Conservation (phyloP, 2,329 filamentous ascomycete species). For the Grosmannia huntii region DNA sequence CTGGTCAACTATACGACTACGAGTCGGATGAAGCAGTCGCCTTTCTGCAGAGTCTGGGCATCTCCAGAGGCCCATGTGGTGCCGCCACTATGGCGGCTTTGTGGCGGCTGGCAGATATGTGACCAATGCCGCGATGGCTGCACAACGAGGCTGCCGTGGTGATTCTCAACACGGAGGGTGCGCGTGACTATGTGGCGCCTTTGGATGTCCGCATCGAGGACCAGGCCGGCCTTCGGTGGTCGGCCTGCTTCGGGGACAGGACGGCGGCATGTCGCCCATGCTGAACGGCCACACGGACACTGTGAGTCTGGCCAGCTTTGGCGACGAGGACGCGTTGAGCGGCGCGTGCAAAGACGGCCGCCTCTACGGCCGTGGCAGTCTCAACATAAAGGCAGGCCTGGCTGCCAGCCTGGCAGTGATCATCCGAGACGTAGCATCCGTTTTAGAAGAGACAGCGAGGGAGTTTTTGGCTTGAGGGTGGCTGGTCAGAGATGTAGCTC, state of each 20-base stretch:
- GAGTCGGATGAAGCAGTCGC: slow-evolving; percentile 48
- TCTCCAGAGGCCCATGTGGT: slow-evolving; percentile 20
- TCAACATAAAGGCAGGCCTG: neutral
- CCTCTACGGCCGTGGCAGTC: neutral
- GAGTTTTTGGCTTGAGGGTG: too few species aligned
- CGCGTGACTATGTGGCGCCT: slow-evolving; percentile 6
- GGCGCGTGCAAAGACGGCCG: neutral
- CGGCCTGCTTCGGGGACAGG: neutral
- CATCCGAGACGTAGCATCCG: too few species aligned
- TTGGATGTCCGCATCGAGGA: neutral
- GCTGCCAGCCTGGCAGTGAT: neutral
- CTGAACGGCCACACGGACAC: slow-evolving; percentile 1
- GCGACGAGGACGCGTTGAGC: neutral
- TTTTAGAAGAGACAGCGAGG: too few species aligned
- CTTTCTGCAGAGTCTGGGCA: slow-evolving; percentile 29
- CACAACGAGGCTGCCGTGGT: slow-evolving; percentile 5
- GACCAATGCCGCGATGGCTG: neutral
- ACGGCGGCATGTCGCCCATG: neutral
- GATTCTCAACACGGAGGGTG: slow-evolving; percentile 9
- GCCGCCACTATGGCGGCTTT: slow-evolving; percentile 40
- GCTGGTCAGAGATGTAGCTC: too few species aligned
- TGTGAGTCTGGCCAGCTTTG: neutral
- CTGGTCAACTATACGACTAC: slow-evolving; percentile 6
- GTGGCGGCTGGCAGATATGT: neutral
- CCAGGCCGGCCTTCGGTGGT: neutral